These are phyloP conservation scores for Ceraceosorus guamensis DNA, from an alignment of 1,284 basidiomycete species.

Conservation along the genomic window DNA sequence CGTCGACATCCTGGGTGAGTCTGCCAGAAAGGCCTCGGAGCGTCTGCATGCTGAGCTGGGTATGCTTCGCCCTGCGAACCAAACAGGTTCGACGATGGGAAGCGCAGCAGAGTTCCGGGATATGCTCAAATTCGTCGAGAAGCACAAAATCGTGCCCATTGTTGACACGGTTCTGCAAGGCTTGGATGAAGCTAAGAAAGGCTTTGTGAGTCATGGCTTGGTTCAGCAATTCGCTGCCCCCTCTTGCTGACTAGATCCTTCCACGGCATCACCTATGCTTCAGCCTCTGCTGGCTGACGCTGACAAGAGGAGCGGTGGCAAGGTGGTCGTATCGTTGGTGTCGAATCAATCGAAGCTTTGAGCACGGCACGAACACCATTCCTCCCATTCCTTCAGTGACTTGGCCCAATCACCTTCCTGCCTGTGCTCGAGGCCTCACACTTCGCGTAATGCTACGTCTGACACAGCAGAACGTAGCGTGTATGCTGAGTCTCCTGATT, in stretches of 20 bases:
- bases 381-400: too few relatives aligned
- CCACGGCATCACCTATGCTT: background rate
- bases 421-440: too few relatives aligned
- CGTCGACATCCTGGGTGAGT: conserved; percentile 64
- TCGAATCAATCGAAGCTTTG: conserved; percentile 3
- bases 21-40: background rate
- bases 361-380: background rate
- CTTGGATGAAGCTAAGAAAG: conserved; percentile 62
- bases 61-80: conserved; percentile 17
- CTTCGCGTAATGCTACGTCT: too few relatives aligned
- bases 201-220: conserved; percentile 54
- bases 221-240: background rate
- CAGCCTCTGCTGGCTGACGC: conserved; percentile 28
- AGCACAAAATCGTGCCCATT: conserved; percentile 65
- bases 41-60: background rate
- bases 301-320: conserved; percentile 38
- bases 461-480: too few relatives aligned
- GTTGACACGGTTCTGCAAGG: conserved; percentile 68
- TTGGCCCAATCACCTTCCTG: too few relatives aligned
- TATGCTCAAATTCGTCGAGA: conserved; percentile 63
- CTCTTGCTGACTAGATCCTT: background rate
- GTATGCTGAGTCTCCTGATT: too few relatives aligned
- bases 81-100: conserved; percentile 62
- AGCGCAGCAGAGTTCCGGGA: conserved; percentile 67
- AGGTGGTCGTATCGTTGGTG: conserved; percentile 30